Base-by-base conservation (phyloP, 1,284 basidiomycete species). In the Ganoderma lingzhi region DNA sequence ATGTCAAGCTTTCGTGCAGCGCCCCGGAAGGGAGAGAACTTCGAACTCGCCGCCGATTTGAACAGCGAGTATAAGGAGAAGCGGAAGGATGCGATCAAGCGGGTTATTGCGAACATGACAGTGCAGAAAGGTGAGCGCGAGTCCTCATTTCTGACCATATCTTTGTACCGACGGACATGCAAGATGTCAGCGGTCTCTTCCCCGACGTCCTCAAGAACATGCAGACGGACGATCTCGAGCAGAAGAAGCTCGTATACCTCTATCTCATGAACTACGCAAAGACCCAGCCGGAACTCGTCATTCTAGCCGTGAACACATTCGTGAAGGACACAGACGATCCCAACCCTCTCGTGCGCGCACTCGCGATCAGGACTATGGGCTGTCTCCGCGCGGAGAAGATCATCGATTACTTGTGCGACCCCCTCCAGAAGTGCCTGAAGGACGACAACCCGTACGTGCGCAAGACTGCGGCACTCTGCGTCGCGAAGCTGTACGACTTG, bases 231-330 rank as follows among this genome's bases (percentile, higher is more conserved):
- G 94, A 97, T 79, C 87, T 97, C 64, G 96, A 97, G 79, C 95
- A 97, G 81, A 97, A 97, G 87, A 97, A 97, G 82, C 93, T 99
- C 59, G 97, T 99, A 32, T 99, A 99, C 78, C 90, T 99, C 59
- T 99, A 98, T 81, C 91, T 99, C 69, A 98, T 98, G 93, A 98
- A 98, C 84, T 99, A 99, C 77, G 96, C 97, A 63, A 98, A 98
- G 80, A 97, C 97, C 0, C 97, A 99, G 79, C 97, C 98, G 0
- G 97, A 99, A 80, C 88, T 94, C 35, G 97, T 99, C 81, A 99
- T 99, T 79, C 89, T 99, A 61, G 97, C 97, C 17, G 97, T 99
- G 73, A 99, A 99, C 80, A 99, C 97, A 0, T 99, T 99, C 78
- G 97, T 99, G 68, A 91, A 97, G 86, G 97, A 99, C 81, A 92